These are phyloP conservation scores for Ophioceras dolichostomum DNA, from an alignment of 2,329 filamentous ascomycete species.

Conservation along the genomic window DNA sequence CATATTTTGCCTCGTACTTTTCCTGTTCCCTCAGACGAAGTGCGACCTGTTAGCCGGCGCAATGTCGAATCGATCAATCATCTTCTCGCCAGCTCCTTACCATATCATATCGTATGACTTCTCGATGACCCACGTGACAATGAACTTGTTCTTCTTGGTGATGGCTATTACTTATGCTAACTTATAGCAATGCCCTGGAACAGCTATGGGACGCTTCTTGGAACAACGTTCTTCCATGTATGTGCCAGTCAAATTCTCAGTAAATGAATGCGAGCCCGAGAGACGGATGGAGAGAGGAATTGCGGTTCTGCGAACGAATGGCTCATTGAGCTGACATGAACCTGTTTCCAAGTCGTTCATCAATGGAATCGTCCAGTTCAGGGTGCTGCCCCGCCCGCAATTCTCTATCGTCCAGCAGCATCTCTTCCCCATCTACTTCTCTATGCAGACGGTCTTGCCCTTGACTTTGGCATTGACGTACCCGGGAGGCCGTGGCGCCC, in stretches of 20 bases:
- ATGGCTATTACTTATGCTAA: slow-evolving; percentile 1
- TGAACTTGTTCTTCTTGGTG: neutral
- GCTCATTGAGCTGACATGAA: too few relatives aligned
- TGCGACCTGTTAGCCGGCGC: slow-evolving; percentile 7
- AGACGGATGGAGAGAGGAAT: too few relatives aligned
- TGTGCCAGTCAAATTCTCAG: too few relatives aligned
- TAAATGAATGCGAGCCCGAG: too few relatives aligned
- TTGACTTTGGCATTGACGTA: slow-evolving; percentile 67
- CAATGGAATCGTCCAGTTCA: slow-evolving; percentile 64
- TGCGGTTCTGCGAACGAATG: too few relatives aligned
- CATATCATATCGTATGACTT: slow-evolving; percentile 57
- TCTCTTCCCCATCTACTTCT: slow-evolving; percentile 83
- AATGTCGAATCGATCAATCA: slow-evolving; percentile 33
- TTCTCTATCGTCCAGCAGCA: slow-evolving; percentile 72
- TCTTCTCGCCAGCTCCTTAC: slow-evolving; percentile 58
- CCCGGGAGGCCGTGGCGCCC: slow-evolving; percentile 41
- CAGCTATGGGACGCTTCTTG: slow-evolving; percentile 81
- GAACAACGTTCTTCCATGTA: slow-evolving; percentile 78
- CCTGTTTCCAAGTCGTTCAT: slow-evolving; percentile 78
- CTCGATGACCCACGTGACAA: neutral
- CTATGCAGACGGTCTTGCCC: slow-evolving; percentile 66
- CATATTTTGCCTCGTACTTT: too few relatives aligned
- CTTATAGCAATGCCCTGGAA: slow-evolving; percentile 7
- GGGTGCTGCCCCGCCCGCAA: slow-evolving; percentile 61
- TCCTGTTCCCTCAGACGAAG: neutral